Conservation (phyloP, 352 stramenopile genomes). For the Phytopythium mirpurense region DNA sequence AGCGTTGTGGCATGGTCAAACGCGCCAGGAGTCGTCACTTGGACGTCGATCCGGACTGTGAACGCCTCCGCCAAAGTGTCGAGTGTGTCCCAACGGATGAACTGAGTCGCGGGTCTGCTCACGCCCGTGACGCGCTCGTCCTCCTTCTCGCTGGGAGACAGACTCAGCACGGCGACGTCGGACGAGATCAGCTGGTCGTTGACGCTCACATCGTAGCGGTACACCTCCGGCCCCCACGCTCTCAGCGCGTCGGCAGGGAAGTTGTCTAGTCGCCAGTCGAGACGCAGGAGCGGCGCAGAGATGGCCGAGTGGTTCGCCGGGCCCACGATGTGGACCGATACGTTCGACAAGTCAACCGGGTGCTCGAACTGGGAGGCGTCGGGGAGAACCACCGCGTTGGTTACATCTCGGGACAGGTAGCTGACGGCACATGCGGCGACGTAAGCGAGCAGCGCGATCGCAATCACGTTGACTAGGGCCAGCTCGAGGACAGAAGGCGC, state of each 20-base stretch:
- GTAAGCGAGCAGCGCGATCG: conserved; percentile 29
- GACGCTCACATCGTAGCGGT: conserved; percentile 33
- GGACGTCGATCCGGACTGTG: conserved; percentile 29
- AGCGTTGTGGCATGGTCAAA: too few relatives aligned
- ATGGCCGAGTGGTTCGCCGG: conserved; percentile 16
- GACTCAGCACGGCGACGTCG: conserved; percentile 29
- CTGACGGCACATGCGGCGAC: conserved; percentile 34
- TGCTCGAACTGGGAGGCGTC: conserved; percentile 26
- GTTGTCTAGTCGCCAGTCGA: conserved; percentile 37
- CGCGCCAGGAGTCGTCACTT: conserved; percentile 26
- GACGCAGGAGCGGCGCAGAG: conserved; percentile 13
- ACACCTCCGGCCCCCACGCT: conserved; percentile 36
- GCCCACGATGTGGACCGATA: conserved; percentile 27
- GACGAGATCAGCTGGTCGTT: conserved; percentile 27
- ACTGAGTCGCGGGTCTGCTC: background rate
- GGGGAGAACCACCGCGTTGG: conserved; percentile 28
- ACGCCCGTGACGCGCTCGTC: conserved; percentile 1
- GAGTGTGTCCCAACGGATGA: background rate
- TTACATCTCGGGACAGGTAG: conserved; percentile 22
- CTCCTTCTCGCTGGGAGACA: conserved; percentile 6
- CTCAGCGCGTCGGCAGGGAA: conserved; percentile 31
- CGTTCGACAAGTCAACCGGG: conserved; percentile 40
- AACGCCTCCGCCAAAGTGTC: background rate
- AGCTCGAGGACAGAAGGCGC: conserved; percentile 14
- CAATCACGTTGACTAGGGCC: conserved; percentile 18